These are phyloP conservation scores for Pachysandra terminalis DNA, from an alignment of 164 flowering plant genomes.

Conservation along the genomic window DNA sequence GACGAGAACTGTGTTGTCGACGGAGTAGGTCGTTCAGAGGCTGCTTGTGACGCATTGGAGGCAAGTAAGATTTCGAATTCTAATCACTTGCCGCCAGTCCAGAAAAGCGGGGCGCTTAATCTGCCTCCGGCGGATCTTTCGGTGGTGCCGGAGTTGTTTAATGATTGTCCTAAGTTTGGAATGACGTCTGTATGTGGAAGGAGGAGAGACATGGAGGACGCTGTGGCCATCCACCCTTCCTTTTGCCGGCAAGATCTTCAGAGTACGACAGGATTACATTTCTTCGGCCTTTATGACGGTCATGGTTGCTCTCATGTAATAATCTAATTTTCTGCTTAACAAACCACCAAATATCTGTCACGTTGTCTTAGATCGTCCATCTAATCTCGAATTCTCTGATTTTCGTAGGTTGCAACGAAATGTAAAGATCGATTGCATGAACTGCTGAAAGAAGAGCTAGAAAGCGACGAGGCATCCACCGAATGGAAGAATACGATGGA, in stretches of 20 bases:
- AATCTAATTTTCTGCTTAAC: background rate
- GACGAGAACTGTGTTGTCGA: slow-evolving; percentile 5
- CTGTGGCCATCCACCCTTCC: slow-evolving; percentile 48
- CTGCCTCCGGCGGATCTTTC: background rate
- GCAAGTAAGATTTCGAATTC: background rate
- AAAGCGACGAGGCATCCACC: background rate
- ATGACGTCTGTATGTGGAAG: slow-evolving; percentile 68
- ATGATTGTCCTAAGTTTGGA: slow-evolving; percentile 36
- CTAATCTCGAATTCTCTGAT: background rate
- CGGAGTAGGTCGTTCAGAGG: background rate
- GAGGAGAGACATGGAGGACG: slow-evolving; percentile 80
- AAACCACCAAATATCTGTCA: background rate
- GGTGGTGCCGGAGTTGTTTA: background rate
- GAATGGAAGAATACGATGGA: slow-evolving; percentile 55
- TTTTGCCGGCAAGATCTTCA: slow-evolving; percentile 19
- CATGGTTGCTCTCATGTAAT: slow-evolving; percentile 94
- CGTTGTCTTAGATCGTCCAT: background rate
- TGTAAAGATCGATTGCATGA: slow-evolving; percentile 69
- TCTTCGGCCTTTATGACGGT: slow-evolving; percentile 82
- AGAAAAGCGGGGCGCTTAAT: background rate
- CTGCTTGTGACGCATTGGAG: background rate
- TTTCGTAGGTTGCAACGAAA: slow-evolving; percentile 63
- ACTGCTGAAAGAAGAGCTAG: slow-evolving; percentile 65
- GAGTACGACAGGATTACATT: slow-evolving; percentile 33
- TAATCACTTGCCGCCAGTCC: background rate